A percentile compares a stretch with the other conserved stretches of the same genome.
Evolutionary conservation across 2,329 filamentous ascomycete species (phyloP).

Genomic region (Escovopsis weberi): DNA sequence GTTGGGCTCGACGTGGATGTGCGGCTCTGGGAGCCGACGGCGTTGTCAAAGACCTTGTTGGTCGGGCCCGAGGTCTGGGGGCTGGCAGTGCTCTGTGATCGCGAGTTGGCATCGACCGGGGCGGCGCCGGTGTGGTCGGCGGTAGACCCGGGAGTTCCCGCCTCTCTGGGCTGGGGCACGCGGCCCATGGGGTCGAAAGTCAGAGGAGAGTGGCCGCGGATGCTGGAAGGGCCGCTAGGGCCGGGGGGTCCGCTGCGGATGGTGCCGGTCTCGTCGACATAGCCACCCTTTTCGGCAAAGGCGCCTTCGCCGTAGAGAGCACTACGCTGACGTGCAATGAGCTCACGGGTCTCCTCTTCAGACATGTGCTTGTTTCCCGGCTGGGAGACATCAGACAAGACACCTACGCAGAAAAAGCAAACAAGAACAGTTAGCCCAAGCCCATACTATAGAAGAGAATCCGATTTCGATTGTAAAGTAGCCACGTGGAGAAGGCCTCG

Average conservation of each 20-base stretch:
- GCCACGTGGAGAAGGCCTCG: constrained; percentile 1
- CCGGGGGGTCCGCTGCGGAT: constrained; percentile 52
- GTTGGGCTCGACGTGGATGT: constrained; percentile 76
- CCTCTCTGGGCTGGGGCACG: constrained; percentile 21
- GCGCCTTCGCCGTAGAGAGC: constrained; percentile 73
- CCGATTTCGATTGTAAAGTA: constrained; percentile 2
- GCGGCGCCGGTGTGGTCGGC: constrained; percentile 30
- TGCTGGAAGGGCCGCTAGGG: constrained; percentile 45
- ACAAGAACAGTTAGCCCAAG: constrained; percentile 23
- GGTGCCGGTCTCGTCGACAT: constrained; percentile 52
- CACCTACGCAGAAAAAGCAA: constrained; percentile 29
- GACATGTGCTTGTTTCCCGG: constrained; percentile 63
- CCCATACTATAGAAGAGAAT: constrained; percentile 12
- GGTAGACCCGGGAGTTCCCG: constrained; percentile 25
- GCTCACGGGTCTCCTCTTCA: constrained; percentile 88
- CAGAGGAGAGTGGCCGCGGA: constrained; percentile 66
- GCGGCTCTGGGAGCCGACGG: constrained; percentile 45
- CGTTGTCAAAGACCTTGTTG: constrained; percentile 48
- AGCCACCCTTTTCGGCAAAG: constrained; percentile 52
- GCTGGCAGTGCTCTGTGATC: constrained; percentile 74
- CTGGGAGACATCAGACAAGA: constrained; percentile 30
- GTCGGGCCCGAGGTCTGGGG: constrained; percentile 47
- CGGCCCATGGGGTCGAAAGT: constrained; percentile 49
- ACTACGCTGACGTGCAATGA: constrained; percentile 90
- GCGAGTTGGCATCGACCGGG: constrained; percentile 40